Base-by-base conservation (phyloP, 306 rosid genomes). In the Arachis hypogaea region DNA sequence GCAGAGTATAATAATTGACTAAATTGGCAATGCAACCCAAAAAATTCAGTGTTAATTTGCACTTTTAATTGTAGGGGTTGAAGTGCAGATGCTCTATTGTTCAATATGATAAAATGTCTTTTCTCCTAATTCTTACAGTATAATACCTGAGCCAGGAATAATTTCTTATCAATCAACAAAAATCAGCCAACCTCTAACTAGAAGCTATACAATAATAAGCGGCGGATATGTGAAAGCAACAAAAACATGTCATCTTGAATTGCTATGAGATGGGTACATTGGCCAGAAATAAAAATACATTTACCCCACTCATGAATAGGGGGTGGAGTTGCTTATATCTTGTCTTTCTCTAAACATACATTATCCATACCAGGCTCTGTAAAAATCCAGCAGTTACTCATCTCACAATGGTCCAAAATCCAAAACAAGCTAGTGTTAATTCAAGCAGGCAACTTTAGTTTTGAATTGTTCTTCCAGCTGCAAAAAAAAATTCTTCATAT, bases 391-490 rank as follows among this genome's bases (percentile, higher is more conserved):
- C 66, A 56, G 66, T 30, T 71, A 82, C 80, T 83, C 68, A 44
- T 61, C 76, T 30, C 62, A 69, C 47, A 52, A 61, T 61, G 68
- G 70, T 77, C 74, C 78, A 70, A 73, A 70, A 30, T 74, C 65
- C 79, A 43, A 81, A 49, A 73, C 57, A 78, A 52, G 18, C 55
- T 75, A 52, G 61, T 69, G 72, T 68, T 44, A 7, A 60, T 72
- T 92, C 89, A 94, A 50, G 95, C 96, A 29, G 99, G 99, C 73
- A 94, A 85, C 78, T 92, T 80, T 76, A 92, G 92, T 80, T 88
- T 94, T n/a, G 90, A 81, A 62, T 85, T 94, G 85, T 77, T 92
- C 86, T 86, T 92, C 99, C 97, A 94, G 83, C 99, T 94, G 99
- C 73, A 69, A 88, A 85, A 80, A 33, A 61, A 67, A 71, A 59